Base-by-base conservation (phyloP, 2,329 filamentous ascomycete species). In the Ophiostoma sp. region DNA sequence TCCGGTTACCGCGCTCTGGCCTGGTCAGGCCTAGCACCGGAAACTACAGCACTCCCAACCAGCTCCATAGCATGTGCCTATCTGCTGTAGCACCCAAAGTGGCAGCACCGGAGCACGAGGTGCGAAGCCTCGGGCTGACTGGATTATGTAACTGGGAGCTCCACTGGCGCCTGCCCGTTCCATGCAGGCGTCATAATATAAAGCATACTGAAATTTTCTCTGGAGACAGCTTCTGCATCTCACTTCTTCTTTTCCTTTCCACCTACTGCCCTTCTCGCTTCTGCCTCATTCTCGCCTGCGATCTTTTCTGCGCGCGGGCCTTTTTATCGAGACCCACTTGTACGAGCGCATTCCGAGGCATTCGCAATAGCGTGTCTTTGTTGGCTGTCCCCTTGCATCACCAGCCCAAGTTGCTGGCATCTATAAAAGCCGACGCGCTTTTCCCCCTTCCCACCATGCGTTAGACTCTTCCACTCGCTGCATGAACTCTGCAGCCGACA, bases 401-500 rank as follows among this genome's bases (percentile, higher is more conserved):
- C 49, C 65, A 27, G 62, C 47, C n/a, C 49, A 41, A 18, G 18
- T 66, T 45, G 62, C 49, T 16, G 18, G 47, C n/a, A 62, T 44
- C 41, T 45, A 47, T 45, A 44, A 45, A 64, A 18, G 41, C 66
- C 9, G 47, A 66, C 66, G 41, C 64, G 36, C 36, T 63, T 63
- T 52, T 8, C 27, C 9, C 40, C 63, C 47, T 38, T 16, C 64
- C 45, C 69, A 70, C 62, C 40, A 72, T 72, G 71, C 60, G 18
- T 64, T 64, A 36, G n/a, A 36, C 44, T 9, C 66, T 9, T 18
- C 64, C 47, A 18, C 8, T 44, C 41, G 65, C 70, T 71, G 69
- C 69, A 45, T 69, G 70, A 67, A 58, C 66, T 70, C 67, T 66
- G 70, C 71, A 69, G 71, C 70, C 68, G 66, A 68, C 47, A 68